Evolutionary conservation across 2,329 filamentous ascomycete genomes (phyloP).

Genomic region (Calonectria multiphialidica): DNA sequence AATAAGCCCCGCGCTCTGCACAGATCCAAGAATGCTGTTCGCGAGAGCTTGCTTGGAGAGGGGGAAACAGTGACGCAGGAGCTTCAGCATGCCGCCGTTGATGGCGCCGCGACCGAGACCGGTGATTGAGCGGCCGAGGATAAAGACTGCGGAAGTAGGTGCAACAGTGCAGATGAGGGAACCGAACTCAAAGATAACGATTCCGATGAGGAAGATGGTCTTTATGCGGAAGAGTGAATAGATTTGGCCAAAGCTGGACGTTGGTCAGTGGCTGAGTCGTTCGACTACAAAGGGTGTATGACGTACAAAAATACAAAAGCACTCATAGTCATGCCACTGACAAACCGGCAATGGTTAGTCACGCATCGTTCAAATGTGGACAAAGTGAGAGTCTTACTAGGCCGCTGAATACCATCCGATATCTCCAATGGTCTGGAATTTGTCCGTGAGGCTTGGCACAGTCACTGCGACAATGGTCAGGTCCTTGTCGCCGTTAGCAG

Average conservation of each 20-base stretch:
- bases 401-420: constrained; percentile 44
- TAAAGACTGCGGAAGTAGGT: constrained; percentile 49
- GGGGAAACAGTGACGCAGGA: constrained; percentile 38
- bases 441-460: constrained; percentile 39
- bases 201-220: constrained; percentile 41
- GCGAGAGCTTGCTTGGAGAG: constrained; percentile 34
- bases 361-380: rapidly evolving
- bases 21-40: constrained; percentile 34
- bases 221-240: constrained; percentile 48
- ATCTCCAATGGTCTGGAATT: constrained; percentile 40
- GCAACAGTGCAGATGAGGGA: constrained; percentile 51
- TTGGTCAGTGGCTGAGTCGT: neutral
- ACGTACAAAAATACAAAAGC: constrained; percentile 39
- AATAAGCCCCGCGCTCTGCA: constrained; percentile 35
- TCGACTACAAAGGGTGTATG: rapidly evolving
- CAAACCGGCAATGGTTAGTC: neutral
- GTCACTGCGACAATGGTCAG: constrained; percentile 38
- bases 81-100: constrained; percentile 40
- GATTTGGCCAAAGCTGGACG: constrained; percentile 43
- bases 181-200: constrained; percentile 48
- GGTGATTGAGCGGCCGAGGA: constrained; percentile 52
- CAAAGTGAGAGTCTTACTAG: constrained; percentile 20
- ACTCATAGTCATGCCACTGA: constrained; percentile 38
- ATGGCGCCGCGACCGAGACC: constrained; percentile 47
- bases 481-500: constrained; percentile 22